phyloP scores from a whole-genome alignment of 2,329 filamentous ascomycete species.

The Aspergillus alliaceus region DNA sequence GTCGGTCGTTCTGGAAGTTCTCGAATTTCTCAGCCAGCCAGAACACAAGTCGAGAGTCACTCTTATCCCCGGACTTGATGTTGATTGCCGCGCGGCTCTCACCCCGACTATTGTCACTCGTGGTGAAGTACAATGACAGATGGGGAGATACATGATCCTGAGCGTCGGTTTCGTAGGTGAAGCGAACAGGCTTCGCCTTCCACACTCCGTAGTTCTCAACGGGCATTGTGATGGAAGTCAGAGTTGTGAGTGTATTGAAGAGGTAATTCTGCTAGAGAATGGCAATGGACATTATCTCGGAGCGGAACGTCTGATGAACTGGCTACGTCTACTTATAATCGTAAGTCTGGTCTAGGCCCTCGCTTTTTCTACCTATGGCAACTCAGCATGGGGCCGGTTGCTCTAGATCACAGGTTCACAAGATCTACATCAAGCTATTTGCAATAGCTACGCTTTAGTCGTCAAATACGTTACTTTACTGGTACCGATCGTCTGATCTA shows the following conservation, averaged over 20 bases:
- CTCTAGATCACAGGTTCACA: no score
- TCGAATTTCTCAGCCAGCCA: conserved; percentile 13
- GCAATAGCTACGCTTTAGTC: no score
- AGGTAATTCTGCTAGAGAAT: neutral
- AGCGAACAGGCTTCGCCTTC: conserved; percentile 14
- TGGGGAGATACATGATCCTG: conserved; percentile 12
- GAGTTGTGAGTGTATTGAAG: neutral
- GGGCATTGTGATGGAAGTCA: conserved; percentile 10
- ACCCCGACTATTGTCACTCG: neutral
- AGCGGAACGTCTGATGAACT: no score
- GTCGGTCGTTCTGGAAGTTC: conserved; percentile 13
- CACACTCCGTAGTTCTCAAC: conserved; percentile 19
- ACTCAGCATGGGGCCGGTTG: no score
- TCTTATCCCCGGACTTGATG: conserved; percentile 15
- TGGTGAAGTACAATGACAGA: conserved; percentile 14
- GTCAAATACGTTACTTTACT: no score
- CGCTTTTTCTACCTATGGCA: no score
- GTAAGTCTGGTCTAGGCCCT: no score
- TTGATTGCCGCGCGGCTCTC: conserved; percentile 20
- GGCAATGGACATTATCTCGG: no score
- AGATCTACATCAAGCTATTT: no score
- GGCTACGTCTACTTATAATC: no score
- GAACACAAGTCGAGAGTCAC: conserved; percentile 19
- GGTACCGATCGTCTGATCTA: no score
- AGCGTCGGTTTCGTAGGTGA: conserved; percentile 8